These are phyloP conservation scores for Leishmania martiniquensis DNA, from an alignment of 208 protist species.

Conservation along the genomic window DNA sequence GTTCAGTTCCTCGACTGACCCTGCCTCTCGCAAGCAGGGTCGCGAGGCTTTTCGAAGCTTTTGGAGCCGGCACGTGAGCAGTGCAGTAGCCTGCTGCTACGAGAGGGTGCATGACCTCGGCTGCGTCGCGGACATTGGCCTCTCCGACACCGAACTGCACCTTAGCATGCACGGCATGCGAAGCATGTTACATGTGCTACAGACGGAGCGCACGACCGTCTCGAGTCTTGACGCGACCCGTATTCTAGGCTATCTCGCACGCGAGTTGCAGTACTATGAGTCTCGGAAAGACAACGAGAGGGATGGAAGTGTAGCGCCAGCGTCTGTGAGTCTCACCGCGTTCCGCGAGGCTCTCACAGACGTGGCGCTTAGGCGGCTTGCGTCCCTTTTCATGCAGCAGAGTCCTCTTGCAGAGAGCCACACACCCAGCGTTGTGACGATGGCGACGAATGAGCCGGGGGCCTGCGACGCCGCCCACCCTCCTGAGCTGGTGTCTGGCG, in stretches of 20 bases:
- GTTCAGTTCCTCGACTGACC: constrained; percentile 37
- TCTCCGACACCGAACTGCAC: constrained; percentile 63
- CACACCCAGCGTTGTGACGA: not conserved
- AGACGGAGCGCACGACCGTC: constrained; percentile 35
- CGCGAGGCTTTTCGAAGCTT: constrained; percentile 52
- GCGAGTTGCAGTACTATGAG: constrained; percentile 57
- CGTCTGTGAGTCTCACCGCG: constrained; percentile 14
- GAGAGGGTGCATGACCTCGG: constrained; percentile 64
- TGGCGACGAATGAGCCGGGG: constrained; percentile 5
- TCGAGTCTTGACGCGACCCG: constrained; percentile 49
- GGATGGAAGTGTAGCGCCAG: not conserved
- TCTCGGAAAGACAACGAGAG: not conserved
- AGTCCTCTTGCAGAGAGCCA: constrained; percentile 2
- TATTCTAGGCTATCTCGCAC: constrained; percentile 64
- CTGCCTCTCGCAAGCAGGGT: constrained; percentile 34
- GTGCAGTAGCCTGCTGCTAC: constrained; percentile 61
- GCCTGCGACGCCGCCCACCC: not conserved
- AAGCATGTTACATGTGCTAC: constrained; percentile 35
- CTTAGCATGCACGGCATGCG: constrained; percentile 41
- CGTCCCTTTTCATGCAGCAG: constrained; percentile 62
- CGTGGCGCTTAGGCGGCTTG: constrained; percentile 58
- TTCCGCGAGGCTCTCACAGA: constrained; percentile 51
- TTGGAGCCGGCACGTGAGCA: constrained; percentile 58
- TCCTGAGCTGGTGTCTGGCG: constrained; percentile 24
- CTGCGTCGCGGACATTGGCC: constrained; percentile 64